Base-by-base conservation (phyloP, 2,329 filamentous ascomycete species). In the Aspergillus cejpii region DNA sequence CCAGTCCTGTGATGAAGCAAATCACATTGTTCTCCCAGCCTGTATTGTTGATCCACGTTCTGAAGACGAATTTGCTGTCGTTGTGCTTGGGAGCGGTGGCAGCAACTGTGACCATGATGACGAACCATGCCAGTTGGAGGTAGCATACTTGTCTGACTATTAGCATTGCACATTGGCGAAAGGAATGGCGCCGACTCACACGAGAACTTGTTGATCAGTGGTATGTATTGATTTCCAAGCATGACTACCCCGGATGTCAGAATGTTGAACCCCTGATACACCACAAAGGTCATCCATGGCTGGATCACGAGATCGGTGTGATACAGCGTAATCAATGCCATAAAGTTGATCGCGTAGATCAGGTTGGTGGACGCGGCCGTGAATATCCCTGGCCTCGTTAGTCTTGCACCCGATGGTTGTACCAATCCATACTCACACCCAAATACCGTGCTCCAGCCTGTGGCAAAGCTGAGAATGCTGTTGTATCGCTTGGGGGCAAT, bases 11-110 rank as follows among this genome's bases (percentile, higher is more conserved):
- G 43, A 77, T 74, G 53, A 77, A 76, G 45, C 67, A 71, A 26
- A 77, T 70, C 1, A 64, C 69, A 43, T 74, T 69, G 44, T 69
- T 72, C 26, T 70, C 60, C 74, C 74, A 77, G 10, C 75, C 74
- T 0, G 75, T 77, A 38, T 74, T 71, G 52, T 77, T 77, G 43
- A 74, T 70, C 66, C 72, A 77, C 1, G 71, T 75, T 28, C 57
- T 61, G 53, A 77, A 78, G 15, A 78, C 75, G 44, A 76, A 77
- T n/a, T 69, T 62, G 39, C 65, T 58, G 39, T 63, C 56, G 14
- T 72, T 71, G 44, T 77, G 69, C 1, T 62, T 64, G 0, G 70
- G 70, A 0, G 74, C 72, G 34, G 65, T 68, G 3, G 73, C 70
- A 3, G 68, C 68, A 5, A 77, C 73, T 0, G 70, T 71, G 43